Evolutionary conservation across 2,329 filamentous ascomycete genomes (phyloP).

Genomic region (Claviceps spartinae): DNA sequence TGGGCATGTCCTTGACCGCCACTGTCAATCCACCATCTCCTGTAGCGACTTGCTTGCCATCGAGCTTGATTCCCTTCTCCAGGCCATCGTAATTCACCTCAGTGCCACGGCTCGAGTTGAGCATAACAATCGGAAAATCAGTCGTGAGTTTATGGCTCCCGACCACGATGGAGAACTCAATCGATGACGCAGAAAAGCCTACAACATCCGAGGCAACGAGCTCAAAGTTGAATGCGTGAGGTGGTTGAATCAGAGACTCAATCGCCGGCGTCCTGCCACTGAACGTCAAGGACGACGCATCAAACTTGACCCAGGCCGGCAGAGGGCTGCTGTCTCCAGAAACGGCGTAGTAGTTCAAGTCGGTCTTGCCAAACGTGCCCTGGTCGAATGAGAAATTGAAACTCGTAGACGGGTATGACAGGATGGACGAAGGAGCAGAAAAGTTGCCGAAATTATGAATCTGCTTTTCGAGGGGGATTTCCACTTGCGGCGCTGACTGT

Average conservation of each 20-base stretch:
- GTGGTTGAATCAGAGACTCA: slow-evolving; percentile 48
- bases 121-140: slow-evolving; percentile 37
- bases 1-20: slow-evolving; percentile 38
- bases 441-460: slow-evolving; percentile 43
- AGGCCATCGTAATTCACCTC: slow-evolving; percentile 40
- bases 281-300: slow-evolving; percentile 49
- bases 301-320: slow-evolving; percentile 74
- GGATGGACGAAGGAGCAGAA: slow-evolving; percentile 45
- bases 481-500: slow-evolving; percentile 37
- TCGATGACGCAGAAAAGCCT: slow-evolving; percentile 57
- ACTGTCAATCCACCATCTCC: slow-evolving; percentile 41
- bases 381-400: slow-evolving; percentile 41
- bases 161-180: slow-evolving; percentile 59
- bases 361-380: slow-evolving; percentile 48
- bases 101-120: slow-evolving; percentile 43
- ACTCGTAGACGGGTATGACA: slow-evolving; percentile 36
- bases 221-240: slow-evolving; percentile 58
- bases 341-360: slow-evolving; percentile 62
- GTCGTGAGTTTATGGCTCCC: slow-evolving; percentile 57
- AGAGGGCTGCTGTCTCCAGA: slow-evolving; percentile 67
- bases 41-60: slow-evolving; percentile 35
- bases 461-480: slow-evolving; percentile 43
- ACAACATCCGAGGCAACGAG: slow-evolving; percentile 66
- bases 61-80: slow-evolving; percentile 38
- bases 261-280: slow-evolving; percentile 55